These are phyloP conservation scores for Neurospora intermedia DNA, from an alignment of 495 filamentous ascomycete species.

Conservation along the genomic window DNA sequence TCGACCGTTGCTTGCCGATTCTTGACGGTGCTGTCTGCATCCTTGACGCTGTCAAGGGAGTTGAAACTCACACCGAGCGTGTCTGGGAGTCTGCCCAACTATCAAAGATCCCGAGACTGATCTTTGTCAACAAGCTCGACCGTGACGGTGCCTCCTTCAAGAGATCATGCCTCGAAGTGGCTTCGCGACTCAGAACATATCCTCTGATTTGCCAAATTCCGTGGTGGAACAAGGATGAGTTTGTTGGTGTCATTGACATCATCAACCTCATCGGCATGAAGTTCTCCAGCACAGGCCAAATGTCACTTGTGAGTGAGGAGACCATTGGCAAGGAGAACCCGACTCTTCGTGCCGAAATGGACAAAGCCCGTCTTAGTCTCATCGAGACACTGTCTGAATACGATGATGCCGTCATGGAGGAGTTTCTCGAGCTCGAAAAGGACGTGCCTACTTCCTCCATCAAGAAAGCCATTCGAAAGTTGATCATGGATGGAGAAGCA, in stretches of 20 bases:
- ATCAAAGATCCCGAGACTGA: slow-evolving; percentile 74
- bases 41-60: slow-evolving; percentile 90
- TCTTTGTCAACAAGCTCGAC: slow-evolving; percentile 95
- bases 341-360: slow-evolving; percentile 56
- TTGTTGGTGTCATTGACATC: slow-evolving; percentile 76
- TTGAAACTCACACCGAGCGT: slow-evolving; percentile 96
- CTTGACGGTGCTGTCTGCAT: slow-evolving; percentile 95
- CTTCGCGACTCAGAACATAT: slow-evolving; percentile 65
- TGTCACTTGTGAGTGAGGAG: slow-evolving; percentile 42
- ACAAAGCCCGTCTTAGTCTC: slow-evolving; percentile 61
- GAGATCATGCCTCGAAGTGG: slow-evolving; percentile 75
- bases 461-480: slow-evolving; percentile 60
- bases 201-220: slow-evolving; percentile 92
- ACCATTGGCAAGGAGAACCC: slow-evolving; percentile 23
- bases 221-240: slow-evolving; percentile 73
- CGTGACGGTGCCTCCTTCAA: slow-evolving; percentile 87
- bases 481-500: slow-evolving; percentile 49
- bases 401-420: slow-evolving; percentile 77
- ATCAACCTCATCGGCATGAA: slow-evolving; percentile 43
- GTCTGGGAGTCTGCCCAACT: slow-evolving; percentile 87
- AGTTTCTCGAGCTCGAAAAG: slow-evolving; percentile 65
- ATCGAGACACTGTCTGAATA: slow-evolving; percentile 78
- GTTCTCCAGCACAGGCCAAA: slow-evolving; percentile 41
- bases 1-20: slow-evolving; percentile 82
- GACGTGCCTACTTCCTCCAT: slow-evolving; percentile 60